phyloP scores from a whole-genome alignment of 768 basidiomycete genomes.

The Naganishia onofrii region DNA sequence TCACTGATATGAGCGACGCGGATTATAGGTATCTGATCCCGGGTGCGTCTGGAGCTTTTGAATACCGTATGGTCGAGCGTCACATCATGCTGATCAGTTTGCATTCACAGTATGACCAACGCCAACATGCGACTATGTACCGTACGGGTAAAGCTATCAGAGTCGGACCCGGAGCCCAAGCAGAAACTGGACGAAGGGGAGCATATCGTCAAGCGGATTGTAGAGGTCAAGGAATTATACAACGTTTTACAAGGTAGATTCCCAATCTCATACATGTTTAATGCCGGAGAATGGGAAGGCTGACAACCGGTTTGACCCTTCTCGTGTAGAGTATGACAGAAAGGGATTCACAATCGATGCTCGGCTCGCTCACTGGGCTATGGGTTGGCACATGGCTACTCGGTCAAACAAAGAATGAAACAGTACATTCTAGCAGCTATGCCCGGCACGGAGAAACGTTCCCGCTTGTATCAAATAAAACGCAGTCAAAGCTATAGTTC shows the following conservation, averaged over 20 bases:
- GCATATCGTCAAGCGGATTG: slow-evolving; percentile 69
- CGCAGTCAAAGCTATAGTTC: not conserved
- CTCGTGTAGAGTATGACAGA: slow-evolving; percentile 51
- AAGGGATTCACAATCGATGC: slow-evolving; percentile 67
- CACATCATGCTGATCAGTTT: not conserved
- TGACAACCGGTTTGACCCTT: not conserved
- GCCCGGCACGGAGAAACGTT: not conserved
- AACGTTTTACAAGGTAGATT: slow-evolving; percentile 66
- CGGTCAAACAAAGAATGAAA: slow-evolving; percentile 6
- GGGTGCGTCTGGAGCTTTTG: slow-evolving; percentile 2
- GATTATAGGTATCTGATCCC: slow-evolving; percentile 29
- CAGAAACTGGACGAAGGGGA: slow-evolving; percentile 84
- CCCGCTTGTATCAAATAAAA: not conserved
- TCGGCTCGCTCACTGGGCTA: slow-evolving; percentile 70
- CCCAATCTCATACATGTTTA: not conserved
- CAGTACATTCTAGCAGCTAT: not conserved
- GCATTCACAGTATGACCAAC: slow-evolving; percentile 63
- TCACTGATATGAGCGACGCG: not conserved
- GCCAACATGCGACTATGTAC: slow-evolving; percentile 87
- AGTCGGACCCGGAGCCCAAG: slow-evolving; percentile 57
- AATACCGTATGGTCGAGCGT: not conserved
- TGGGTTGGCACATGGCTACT: slow-evolving; percentile 61
- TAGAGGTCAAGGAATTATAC: slow-evolving; percentile 66
- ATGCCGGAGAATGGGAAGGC: not conserved
- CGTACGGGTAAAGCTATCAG: slow-evolving; percentile 63